Conservation (phyloP, 148 eudicot species). For the Pouteria glomerata region DNA sequence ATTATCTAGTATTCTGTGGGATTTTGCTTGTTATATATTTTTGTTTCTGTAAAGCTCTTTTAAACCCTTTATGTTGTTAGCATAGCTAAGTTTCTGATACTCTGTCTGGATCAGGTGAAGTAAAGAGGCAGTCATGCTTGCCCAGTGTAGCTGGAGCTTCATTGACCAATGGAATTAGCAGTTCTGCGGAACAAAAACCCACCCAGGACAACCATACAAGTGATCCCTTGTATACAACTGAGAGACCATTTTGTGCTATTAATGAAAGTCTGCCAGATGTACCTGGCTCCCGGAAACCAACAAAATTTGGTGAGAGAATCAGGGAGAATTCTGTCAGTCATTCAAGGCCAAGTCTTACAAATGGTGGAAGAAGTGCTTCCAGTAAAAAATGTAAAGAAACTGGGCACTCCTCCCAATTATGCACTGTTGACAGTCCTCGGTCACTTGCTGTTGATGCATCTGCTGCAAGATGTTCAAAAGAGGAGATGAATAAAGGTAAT, state of each 20-base stretch:
- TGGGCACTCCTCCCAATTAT: slow-evolving; percentile 20
- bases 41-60: slow-evolving; percentile 2
- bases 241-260: slow-evolving; percentile 23
- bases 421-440: slow-evolving; percentile 26
- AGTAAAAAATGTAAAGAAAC: slow-evolving; percentile 27
- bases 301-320: slow-evolving; percentile 40
- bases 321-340: slow-evolving; percentile 29
- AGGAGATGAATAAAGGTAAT: slow-evolving; percentile 43
- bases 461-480: slow-evolving; percentile 44
- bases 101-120: slow-evolving; percentile 44
- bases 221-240: slow-evolving; percentile 24
- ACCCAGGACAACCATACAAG: slow-evolving; percentile 31
- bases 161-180: slow-evolving; percentile 30
- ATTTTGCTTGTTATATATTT: background rate
- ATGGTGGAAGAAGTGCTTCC: slow-evolving; percentile 17
- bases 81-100: background rate
- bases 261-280: slow-evolving; percentile 37
- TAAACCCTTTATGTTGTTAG: slow-evolving; percentile 6
- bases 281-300: slow-evolving; percentile 23
- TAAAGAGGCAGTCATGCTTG: slow-evolving; percentile 38
- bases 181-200: slow-evolving; percentile 38
- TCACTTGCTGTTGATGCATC: slow-evolving; percentile 31
- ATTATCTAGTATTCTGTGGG: background rate
- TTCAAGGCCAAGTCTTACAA: slow-evolving; percentile 31
- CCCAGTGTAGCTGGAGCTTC: slow-evolving; percentile 34